These are phyloP conservation scores for Fraxinus quadrangulata DNA, from an alignment of 257 asterid species.

Conservation along the genomic window DNA sequence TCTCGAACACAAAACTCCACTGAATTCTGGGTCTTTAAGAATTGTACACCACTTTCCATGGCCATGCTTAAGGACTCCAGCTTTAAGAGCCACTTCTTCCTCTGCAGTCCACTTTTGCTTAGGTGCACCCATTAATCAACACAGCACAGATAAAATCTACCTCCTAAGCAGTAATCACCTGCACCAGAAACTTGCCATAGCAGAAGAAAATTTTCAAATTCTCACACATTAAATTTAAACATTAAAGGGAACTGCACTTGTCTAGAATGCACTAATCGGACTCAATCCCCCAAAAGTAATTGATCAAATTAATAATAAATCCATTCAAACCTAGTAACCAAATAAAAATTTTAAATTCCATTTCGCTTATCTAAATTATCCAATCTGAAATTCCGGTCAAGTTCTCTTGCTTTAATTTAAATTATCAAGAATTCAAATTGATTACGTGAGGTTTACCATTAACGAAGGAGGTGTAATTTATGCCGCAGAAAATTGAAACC, in stretches of 20 bases:
- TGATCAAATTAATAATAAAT: neutral
- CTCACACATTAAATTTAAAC: neutral
- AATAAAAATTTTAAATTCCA: neutral
- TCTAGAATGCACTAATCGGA: neutral
- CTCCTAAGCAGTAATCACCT: constrained; percentile 24
- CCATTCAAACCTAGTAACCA: neutral
- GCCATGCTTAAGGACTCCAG: constrained; percentile 93
- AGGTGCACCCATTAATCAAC: constrained; percentile 83
- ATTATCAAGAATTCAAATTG: neutral
- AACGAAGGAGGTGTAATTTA: neutral
- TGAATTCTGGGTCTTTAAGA: constrained; percentile 88
- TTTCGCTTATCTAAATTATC: neutral
- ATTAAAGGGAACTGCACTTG: neutral
- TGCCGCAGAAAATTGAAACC: neutral
- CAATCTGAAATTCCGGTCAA: neutral
- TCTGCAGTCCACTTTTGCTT: constrained; percentile 98
- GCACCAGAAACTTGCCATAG: constrained; percentile 12
- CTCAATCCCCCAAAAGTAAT: neutral
- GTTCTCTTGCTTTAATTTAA: neutral
- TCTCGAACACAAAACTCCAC: constrained; percentile 70
- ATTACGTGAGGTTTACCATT: neutral
- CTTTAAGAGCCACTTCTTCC: constrained; percentile 98
- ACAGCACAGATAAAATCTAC: constrained; percentile 6
- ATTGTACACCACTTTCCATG: constrained; percentile 97
- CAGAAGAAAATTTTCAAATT: neutral